Evolutionary conservation across 257 asterid genomes (phyloP), one percentile per base, ranked within the genome.

Genomic region (Solanum peruvianum): DNA sequence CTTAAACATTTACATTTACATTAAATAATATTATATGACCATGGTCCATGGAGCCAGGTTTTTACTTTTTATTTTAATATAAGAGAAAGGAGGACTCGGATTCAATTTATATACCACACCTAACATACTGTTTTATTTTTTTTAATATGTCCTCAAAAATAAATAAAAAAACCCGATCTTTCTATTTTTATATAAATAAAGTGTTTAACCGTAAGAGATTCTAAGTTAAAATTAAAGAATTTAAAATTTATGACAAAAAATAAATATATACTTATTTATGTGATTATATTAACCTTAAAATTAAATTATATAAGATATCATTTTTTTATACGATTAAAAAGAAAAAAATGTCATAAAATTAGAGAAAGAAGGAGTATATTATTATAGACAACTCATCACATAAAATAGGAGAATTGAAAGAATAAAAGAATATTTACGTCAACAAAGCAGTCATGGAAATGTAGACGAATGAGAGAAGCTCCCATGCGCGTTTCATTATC

Each of bases 361-460:
- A 52, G 60, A 52, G 3, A 52, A 52, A 16, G 7, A 52, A 16
- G 60, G 8, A 16, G 1, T 52, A 52, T 15, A 52, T 6, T 6
- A 52, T 52, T 52, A 52, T 52, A 16, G 23, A 52, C 8, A 16
- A 52, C 23, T 52, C 62, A 13, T 3, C 73, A 67, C 11, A 6
- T 66, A 67, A 25, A 66, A 66, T 25, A 76, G 16, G 9, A 41
- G 11, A 21, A 42, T 66, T 0, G 62, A 25, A 39, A 4, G 12
- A 1, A 35, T 7, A 41, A 33, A 60, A 12, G 14, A 27, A 31
- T 27, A 47, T 29, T 31, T 49, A 85, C 87, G 11, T 85, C 87
- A 23, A 85, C 87, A 23, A 85, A 85, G 82, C 87, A 85, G 41
- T 85, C 87, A 33, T 85, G 87, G 70, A 85, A 85, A 16, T 69